Conservation (phyloP, 371 early-diverging fungal species). For the Lichtheimia ornata region DNA sequence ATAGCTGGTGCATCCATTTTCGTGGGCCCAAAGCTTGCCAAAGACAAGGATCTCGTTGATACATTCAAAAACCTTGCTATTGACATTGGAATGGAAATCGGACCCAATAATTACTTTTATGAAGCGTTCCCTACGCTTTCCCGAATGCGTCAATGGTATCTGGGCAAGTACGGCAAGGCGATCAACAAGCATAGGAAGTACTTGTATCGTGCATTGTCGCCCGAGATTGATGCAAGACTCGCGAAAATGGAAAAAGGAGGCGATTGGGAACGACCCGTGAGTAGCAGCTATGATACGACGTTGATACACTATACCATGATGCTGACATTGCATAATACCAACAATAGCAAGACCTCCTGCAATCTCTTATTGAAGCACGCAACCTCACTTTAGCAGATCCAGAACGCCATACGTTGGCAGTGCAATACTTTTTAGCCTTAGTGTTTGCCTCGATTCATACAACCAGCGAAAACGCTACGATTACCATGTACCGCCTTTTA, state of each 20-base stretch:
- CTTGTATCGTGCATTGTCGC: neutral
- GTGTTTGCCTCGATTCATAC: constrained; percentile 46
- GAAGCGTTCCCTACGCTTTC: constrained; percentile 13
- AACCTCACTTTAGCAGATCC: neutral
- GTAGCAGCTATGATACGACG: neutral
- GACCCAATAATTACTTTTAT: neutral
- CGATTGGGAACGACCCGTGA: constrained; percentile 1
- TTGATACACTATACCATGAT: neutral
- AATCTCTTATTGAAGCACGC: constrained; percentile 17
- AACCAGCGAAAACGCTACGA: constrained; percentile 36
- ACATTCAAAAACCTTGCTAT: constrained; percentile 23
- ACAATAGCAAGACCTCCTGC: constrained; percentile 20
- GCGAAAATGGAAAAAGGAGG: neutral
- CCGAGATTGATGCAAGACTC: too few relatives aligned
- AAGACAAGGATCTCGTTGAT: constrained; percentile 16
- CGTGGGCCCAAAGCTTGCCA: constrained; percentile 21
- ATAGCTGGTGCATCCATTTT: constrained; percentile 23
- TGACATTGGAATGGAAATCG: constrained; percentile 15
- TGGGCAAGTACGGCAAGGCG: neutral
- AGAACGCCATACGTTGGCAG: neutral
- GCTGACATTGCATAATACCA: too few relatives aligned
- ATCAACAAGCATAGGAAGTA: neutral
- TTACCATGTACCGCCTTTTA: constrained; percentile 38
- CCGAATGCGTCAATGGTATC: constrained; percentile 15
- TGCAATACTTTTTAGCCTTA: constrained; percentile 22